Conservation (phyloP, 116 monocot species). For the Zostera marina region DNA sequence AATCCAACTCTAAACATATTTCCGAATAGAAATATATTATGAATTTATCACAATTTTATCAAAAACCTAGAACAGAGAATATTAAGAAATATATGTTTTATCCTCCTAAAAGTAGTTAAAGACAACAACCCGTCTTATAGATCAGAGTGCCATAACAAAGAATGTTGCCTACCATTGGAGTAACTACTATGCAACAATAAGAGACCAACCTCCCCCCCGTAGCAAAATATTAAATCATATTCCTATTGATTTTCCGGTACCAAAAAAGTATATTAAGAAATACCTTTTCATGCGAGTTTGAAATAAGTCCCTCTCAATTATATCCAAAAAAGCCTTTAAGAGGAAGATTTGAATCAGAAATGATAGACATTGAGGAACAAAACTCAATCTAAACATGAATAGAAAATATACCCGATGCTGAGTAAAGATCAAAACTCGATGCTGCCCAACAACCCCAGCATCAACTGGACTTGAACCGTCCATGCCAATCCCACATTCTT, state of each 20-base stretch:
- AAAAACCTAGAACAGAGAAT: too few relatives aligned
- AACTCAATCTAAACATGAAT: constrained; percentile 7
- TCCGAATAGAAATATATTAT: too few relatives aligned
- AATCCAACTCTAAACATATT: too few relatives aligned
- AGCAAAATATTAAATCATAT: too few relatives aligned
- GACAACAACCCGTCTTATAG: too few relatives aligned
- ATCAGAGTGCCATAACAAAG: too few relatives aligned
- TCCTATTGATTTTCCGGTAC: too few relatives aligned
- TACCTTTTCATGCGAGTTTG: constrained; percentile 87
- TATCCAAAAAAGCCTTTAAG: constrained; percentile 75
- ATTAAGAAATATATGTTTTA: constrained; percentile 15
- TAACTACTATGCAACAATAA: too few relatives aligned
- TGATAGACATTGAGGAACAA: background rate
- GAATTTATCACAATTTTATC: too few relatives aligned
- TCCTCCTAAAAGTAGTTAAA: too few relatives aligned
- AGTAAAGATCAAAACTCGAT: constrained; percentile 88
- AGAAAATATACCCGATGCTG: constrained; percentile 57
- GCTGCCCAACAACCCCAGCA: constrained; percentile 34
- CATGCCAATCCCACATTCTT: constrained; percentile 82
- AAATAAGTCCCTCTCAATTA: constrained; percentile 89
- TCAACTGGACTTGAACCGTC: constrained; percentile 36
- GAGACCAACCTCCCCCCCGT: too few relatives aligned
- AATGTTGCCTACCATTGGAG: too few relatives aligned
- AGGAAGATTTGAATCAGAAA: constrained; percentile 1
- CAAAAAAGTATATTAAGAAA: background rate